Percentiles rank a stretch among this genome's conserved stretches.
Evolutionary conservation across 805 yeast genomes (phyloP).

Genomic region (Saccharomyces kudriavzevii): DNA sequence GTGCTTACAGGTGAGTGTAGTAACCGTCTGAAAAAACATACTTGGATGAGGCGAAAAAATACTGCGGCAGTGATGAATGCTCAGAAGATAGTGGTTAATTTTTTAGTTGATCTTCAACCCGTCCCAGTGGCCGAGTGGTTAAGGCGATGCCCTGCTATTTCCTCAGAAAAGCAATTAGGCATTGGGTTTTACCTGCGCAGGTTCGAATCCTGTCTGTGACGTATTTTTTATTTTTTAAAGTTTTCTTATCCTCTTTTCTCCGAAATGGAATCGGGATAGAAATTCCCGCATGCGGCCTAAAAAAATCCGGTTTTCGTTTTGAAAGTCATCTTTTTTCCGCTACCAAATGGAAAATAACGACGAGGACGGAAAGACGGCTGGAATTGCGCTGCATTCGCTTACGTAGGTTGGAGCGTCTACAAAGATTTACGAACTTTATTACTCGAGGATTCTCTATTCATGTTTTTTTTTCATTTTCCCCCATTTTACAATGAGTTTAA

Average conservation of each 20-base stretch:
- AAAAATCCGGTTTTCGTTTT: background rate
- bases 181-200: constrained; percentile 93
- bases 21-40: too few relatives aligned
- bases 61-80: too few relatives aligned
- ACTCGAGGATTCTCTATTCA: background rate
- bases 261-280: background rate
- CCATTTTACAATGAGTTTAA: background rate
- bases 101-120: background rate
- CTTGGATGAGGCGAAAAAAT: too few relatives aligned
- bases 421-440: background rate
- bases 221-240: constrained; percentile 42
- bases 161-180: constrained; percentile 49
- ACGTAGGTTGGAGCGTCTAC: background rate
- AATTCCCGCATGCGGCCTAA: background rate
- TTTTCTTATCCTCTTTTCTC: background rate
- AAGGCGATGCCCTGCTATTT: constrained; percentile 86
- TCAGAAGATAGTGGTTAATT: too few relatives aligned
- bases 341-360: background rate
- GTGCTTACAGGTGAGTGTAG: too few relatives aligned
- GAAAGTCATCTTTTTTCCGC: background rate
- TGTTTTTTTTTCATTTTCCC: background rate
- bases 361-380: background rate
- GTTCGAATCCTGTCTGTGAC: constrained; percentile 99
- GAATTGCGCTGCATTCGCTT: background rate
- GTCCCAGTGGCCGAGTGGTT: constrained; percentile 89